These are phyloP conservation scores for Poronia punctata DNA, from an alignment of 495 filamentous ascomycete species.

Conservation along the genomic window DNA sequence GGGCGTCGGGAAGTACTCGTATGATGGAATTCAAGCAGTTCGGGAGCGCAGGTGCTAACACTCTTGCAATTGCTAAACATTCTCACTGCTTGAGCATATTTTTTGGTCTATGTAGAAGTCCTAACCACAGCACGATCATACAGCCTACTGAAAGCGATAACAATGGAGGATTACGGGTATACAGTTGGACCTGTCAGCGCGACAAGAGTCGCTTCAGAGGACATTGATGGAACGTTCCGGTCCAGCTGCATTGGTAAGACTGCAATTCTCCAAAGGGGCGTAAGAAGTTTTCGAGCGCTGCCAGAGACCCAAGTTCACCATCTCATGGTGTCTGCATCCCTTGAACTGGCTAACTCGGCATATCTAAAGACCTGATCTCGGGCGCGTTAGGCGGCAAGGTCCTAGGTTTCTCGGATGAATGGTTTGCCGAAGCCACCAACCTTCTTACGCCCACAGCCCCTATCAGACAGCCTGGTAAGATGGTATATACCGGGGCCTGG, in stretches of 20 bases:
- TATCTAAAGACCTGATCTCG: slow-evolving; percentile 66
- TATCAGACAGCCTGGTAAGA: slow-evolving; percentile 71
- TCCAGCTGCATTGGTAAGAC: slow-evolving; percentile 61
- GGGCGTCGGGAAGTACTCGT: background rate
- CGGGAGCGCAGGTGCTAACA: no score
- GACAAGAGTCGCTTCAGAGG: slow-evolving; percentile 42
- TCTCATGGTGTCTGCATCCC: no score
- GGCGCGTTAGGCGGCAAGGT: slow-evolving; percentile 64
- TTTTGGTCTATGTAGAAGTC: no score
- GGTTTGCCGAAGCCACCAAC: slow-evolving; percentile 78
- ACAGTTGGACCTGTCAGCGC: slow-evolving; percentile 40
- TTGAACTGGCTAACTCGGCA: slow-evolving; percentile 15
- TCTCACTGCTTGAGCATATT: background rate
- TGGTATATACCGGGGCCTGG: slow-evolving; percentile 83
- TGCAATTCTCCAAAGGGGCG: background rate
- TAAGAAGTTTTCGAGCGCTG: background rate
- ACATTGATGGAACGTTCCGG: slow-evolving; percentile 67
- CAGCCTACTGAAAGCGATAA: background rate
- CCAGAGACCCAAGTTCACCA: background rate
- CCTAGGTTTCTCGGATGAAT: slow-evolving; percentile 77
- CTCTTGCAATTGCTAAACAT: no score
- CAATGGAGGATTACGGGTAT: slow-evolving; percentile 32
- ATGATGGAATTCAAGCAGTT: slow-evolving; percentile 3
- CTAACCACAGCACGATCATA: background rate
- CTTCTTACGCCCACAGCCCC: slow-evolving; percentile 69